Evolutionary conservation across 1,139 yeast species (phyloP).

Genomic region (Sugiyamaella pinicola): DNA sequence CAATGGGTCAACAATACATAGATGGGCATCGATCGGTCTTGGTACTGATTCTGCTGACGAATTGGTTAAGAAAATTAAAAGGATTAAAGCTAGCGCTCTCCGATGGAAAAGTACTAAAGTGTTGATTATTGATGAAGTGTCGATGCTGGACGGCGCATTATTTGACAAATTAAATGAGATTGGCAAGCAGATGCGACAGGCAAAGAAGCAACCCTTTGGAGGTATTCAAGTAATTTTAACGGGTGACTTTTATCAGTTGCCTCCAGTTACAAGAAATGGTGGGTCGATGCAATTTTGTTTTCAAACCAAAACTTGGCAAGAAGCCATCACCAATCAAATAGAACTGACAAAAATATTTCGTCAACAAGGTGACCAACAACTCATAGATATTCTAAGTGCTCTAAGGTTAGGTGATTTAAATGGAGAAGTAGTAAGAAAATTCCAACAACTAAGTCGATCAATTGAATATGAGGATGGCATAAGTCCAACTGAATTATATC

Average conservation of each 20-base stretch:
- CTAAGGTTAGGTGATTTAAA: constrained; percentile 66
- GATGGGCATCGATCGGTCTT: constrained; percentile 69
- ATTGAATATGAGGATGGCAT: constrained; percentile 71
- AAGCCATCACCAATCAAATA: constrained; percentile 49
- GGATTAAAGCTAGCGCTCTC: constrained; percentile 45
- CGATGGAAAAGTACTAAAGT: constrained; percentile 66
- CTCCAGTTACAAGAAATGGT: constrained; percentile 58
- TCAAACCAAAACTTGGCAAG: constrained; percentile 70
- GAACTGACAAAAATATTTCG: constrained; percentile 81
- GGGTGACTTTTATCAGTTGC: constrained; percentile 85
- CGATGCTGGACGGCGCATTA: constrained; percentile 74
- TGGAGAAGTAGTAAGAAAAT: constrained; percentile 49
- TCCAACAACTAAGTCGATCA: constrained; percentile 53
- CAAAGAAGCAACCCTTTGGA: constrained; percentile 54
- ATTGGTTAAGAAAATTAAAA: constrained; percentile 50
- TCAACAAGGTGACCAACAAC: constrained; percentile 76
- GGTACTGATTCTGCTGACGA: constrained; percentile 55
- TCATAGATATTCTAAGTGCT: constrained; percentile 73
- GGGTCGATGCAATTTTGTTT: constrained; percentile 60
- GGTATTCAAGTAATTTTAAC: constrained; percentile 78
- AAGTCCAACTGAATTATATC: constrained; percentile 77
- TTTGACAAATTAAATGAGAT: constrained; percentile 65
- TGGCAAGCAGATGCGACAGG: constrained; percentile 51
- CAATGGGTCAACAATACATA: constrained; percentile 43
- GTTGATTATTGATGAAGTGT: constrained; percentile 75